These are phyloP conservation scores for Daldinia caldariorum DNA, from an alignment of 495 filamentous ascomycete genomes.

Conservation along the genomic window DNA sequence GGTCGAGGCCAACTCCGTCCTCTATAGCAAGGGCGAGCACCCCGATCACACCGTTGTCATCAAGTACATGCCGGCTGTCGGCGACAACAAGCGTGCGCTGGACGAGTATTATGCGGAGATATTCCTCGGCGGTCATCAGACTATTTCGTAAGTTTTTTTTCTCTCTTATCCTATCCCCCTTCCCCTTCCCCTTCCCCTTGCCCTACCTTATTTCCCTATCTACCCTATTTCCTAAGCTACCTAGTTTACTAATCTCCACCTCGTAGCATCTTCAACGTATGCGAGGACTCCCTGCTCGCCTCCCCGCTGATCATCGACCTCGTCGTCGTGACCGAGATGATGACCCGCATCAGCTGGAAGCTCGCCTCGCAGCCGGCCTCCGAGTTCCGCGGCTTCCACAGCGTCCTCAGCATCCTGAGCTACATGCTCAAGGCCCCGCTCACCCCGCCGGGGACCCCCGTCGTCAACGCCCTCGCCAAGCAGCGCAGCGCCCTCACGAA, in stretches of 20 bases:
- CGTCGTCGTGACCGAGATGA: slow-evolving; percentile 91
- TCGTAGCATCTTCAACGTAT: slow-evolving; percentile 98
- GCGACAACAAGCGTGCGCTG: slow-evolving; percentile 98
- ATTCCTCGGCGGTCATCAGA: slow-evolving; percentile 98
- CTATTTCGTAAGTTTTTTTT: slow-evolving; percentile 72
- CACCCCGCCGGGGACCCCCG: slow-evolving; percentile 93
- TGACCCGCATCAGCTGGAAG: slow-evolving; percentile 97
- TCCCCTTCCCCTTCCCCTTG: not conserved
- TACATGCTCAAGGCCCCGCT: slow-evolving; percentile 99
- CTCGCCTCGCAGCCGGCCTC: slow-evolving; percentile 58
- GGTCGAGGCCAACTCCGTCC: slow-evolving; percentile 91
- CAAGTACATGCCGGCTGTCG: slow-evolving; percentile 99
- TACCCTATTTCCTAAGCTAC: no score
- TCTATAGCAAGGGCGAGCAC: slow-evolving; percentile 89
- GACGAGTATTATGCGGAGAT: slow-evolving; percentile 99
- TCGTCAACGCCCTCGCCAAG: slow-evolving; percentile 96
- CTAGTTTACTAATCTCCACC: no score
- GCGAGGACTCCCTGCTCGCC: slow-evolving; percentile 97
- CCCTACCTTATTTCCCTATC: no score
- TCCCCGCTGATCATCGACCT: slow-evolving; percentile 98
- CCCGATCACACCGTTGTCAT: slow-evolving; percentile 91
- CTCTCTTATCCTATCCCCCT: not conserved
- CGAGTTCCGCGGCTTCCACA: slow-evolving; percentile 94
- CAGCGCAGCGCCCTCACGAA: slow-evolving; percentile 94
- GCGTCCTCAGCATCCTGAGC: slow-evolving; percentile 94